Evolutionary conservation across 208 protist species (phyloP), one percentile per base, ranked within the genome.

Genomic region (Kentomonas sorsogonicus): DNA sequence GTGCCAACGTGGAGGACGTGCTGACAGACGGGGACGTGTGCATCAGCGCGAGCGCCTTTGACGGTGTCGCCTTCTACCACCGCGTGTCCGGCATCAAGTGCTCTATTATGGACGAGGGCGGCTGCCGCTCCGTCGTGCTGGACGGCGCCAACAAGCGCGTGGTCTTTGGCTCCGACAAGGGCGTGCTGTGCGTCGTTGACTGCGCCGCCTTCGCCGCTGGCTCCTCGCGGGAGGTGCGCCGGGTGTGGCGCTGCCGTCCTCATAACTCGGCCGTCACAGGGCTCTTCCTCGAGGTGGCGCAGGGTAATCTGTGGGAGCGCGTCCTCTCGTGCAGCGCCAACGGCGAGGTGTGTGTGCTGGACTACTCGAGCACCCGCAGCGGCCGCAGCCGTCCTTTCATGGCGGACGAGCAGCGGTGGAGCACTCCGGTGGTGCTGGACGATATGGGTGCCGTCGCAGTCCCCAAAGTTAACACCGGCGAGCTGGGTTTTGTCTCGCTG

Each of bases 181-280:
- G 87, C 0, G 43, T 52, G 3, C 33, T 94, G 2, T 60, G 50
- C 36, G 62, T 84, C 13, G 73, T 81, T 22, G 76, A 62, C 44
- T 94, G 91, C 65, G 56, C 57, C n/a, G 59, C 63, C n/a, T 94
- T 87, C 52, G 73, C 72, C 0, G 47, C 45, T 16, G 67, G 61
- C 1, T 22, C 56, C 13, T 54, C 63, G 51, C 63, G 54, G 13
- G 66, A 69, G 16, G 54, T 76, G 46, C 23, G 44, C n/a, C 5
- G 53, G 0, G 30, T 83, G 5, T 61, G 51, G 33, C 41, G 45
- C 22, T 72, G 72, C 46, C 59, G 38, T 1, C 71, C 74, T 11
- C 75, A 83, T 31, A 53, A 33, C 18, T 62, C 66, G n/a, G 66
- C 74, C 15, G 54, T 85, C 22, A 83, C 71, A 13, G 77, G 82